Evolutionary conservation across 106 monocot genomes (phyloP).

Genomic region (Triglochin maritima): DNA sequence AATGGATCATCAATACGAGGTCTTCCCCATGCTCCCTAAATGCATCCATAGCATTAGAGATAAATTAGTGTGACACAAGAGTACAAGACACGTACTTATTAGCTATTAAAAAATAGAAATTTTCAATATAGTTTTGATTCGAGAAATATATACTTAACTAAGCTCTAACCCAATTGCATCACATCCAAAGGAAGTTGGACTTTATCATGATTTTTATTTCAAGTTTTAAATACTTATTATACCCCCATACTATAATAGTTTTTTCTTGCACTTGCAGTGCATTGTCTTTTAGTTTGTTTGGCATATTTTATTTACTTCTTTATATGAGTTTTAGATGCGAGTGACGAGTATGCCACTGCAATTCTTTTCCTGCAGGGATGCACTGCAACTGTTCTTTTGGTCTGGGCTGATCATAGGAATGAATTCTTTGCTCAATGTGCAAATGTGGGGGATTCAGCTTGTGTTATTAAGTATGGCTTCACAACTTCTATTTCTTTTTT

Average conservation of each 20-base stretch:
- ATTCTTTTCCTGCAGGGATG: slow-evolving; percentile 59
- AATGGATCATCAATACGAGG: slow-evolving; percentile 93
- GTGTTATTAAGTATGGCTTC: slow-evolving; percentile 60
- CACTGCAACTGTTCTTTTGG: slow-evolving; percentile 80
- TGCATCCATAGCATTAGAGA: too few relatives aligned
- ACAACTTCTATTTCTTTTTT: not conserved
- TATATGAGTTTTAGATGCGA: not conserved
- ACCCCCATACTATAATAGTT: too few relatives aligned
- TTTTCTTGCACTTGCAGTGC: not conserved
- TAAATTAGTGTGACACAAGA: too few relatives aligned
- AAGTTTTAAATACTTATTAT: too few relatives aligned
- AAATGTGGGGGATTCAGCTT: slow-evolving; percentile 96
- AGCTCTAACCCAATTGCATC: too few relatives aligned
- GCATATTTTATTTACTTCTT: not conserved
- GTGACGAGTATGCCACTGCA: not conserved
- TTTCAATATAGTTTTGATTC: too few relatives aligned
- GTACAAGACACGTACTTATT: too few relatives aligned
- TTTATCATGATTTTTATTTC: too few relatives aligned
- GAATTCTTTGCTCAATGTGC: slow-evolving; percentile 83
- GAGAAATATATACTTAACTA: too few relatives aligned
- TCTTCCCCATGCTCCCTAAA: slow-evolving; percentile 11
- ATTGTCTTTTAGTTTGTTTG: not conserved
- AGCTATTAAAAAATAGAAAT: too few relatives aligned
- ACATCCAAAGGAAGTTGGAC: too few relatives aligned
- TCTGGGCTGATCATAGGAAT: slow-evolving; percentile 63